A percentile compares a stretch with the other conserved stretches of the same genome.
Conservation (phyloP, 2,329 filamentous ascomycete species). For the Pseudonectria foliicola region DNA sequence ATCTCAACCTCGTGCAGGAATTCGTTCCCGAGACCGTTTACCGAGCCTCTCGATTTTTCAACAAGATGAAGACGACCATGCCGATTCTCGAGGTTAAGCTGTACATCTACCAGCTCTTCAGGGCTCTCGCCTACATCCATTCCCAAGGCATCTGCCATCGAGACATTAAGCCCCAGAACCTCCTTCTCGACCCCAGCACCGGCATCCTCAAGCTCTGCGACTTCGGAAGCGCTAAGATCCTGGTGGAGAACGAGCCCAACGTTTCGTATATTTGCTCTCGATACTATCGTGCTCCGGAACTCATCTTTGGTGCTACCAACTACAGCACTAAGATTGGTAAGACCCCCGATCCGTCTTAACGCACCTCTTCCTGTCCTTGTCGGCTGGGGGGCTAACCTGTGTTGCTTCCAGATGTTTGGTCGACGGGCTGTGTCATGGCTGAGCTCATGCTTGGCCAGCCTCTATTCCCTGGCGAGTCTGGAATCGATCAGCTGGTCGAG, state of each 20-base stretch:
- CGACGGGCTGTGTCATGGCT: slow-evolving; percentile 97
- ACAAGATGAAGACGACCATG: slow-evolving; percentile 99
- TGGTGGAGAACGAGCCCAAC: slow-evolving; percentile 97
- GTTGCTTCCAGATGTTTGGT: slow-evolving; percentile 92
- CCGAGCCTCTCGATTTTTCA: slow-evolving; percentile 96
- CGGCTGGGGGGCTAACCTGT: slow-evolving; percentile 5
- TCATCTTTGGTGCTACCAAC: slow-evolving; percentile 98
- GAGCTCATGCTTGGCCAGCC: slow-evolving; percentile 98
- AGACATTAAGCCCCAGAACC: slow-evolving; percentile 98
- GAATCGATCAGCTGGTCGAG: slow-evolving; percentile 96
- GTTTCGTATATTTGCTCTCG: slow-evolving; percentile 99
- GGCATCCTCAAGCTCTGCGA: slow-evolving; percentile 96
- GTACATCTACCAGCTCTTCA: slow-evolving; percentile 99
- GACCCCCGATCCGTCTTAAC: slow-evolving; percentile 23
- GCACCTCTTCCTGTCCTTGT: not conserved
- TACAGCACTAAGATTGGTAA: slow-evolving; percentile 99
- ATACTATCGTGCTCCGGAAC: slow-evolving; percentile 95
- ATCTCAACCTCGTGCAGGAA: slow-evolving; percentile 95
- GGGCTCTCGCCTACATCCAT: slow-evolving; percentile 96
- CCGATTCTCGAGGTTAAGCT: slow-evolving; percentile 97
- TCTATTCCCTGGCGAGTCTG: slow-evolving; percentile 94
- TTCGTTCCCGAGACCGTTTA: slow-evolving; percentile 98
- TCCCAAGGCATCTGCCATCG: slow-evolving; percentile 98
- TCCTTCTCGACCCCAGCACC: slow-evolving; percentile 83
- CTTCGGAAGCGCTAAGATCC: slow-evolving; percentile 97